A percentile compares a stretch with the other conserved stretches of the same genome.
phyloP scores from a whole-genome alignment of 2,329 filamentous ascomycete genomes.

The Curvularia sp. region DNA sequence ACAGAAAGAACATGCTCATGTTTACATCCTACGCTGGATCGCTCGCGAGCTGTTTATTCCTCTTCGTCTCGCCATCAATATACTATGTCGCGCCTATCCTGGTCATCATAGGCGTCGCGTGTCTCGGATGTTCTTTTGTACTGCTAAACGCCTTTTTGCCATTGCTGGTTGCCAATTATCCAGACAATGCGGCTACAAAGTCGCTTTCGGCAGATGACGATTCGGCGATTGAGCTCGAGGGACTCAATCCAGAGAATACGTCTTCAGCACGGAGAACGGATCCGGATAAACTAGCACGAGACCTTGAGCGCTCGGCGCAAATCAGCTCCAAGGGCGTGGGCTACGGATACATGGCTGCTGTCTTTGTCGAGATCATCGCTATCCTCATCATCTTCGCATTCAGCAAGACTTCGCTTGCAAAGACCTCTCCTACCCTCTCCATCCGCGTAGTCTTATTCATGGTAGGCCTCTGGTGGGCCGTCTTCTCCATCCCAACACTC shows the following conservation, averaged over 20 bases:
- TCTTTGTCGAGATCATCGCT: conserved; percentile 78
- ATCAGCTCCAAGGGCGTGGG: conserved; percentile 91
- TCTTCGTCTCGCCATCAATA: conserved; percentile 74
- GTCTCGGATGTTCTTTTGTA: conserved; percentile 92
- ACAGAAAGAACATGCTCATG: conserved; percentile 84
- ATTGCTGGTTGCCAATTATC: conserved; percentile 82
- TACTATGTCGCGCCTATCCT: conserved; percentile 81
- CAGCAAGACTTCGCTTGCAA: conserved; percentile 49
- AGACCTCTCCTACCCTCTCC: conserved; percentile 79
- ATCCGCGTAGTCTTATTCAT: conserved; percentile 82
- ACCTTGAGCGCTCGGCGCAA: conserved; percentile 79
- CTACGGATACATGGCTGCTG: conserved; percentile 83
- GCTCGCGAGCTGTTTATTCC: conserved; percentile 78
- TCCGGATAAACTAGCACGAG: conserved; percentile 58
- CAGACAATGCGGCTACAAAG: conserved; percentile 45
- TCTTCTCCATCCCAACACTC: conserved; percentile 83
- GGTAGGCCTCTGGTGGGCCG: conserved; percentile 86
- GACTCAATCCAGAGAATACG: conserved; percentile 26
- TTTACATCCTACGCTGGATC: conserved; percentile 81
- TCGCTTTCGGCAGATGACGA: conserved; percentile 18
- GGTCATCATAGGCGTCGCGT: conserved; percentile 85
- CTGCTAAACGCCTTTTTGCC: conserved; percentile 94
- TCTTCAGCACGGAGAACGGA: conserved; percentile 10
- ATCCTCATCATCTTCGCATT: conserved; percentile 73
- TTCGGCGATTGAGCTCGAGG: conserved; percentile 39